phyloP scores from a whole-genome alignment of 306 rosid genomes.

The Pterocarpus santalinus region DNA sequence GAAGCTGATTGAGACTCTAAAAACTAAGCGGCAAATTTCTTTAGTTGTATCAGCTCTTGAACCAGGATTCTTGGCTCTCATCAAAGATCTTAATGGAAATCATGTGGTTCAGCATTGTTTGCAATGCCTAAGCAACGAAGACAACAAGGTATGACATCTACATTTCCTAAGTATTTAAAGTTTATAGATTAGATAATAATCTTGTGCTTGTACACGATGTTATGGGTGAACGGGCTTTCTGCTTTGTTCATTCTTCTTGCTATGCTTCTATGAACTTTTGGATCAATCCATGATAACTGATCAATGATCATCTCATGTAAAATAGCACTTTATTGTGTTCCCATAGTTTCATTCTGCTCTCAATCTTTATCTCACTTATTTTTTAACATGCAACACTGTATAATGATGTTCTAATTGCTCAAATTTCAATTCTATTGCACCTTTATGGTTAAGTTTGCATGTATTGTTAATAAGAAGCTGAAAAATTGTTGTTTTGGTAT shows the following conservation, averaged over 20 bases:
- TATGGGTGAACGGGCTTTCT: neutral
- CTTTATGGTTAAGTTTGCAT: neutral
- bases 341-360: neutral
- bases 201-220: neutral
- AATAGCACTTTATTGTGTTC: slow-evolving; percentile 3
- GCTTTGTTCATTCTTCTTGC: slow-evolving; percentile 2
- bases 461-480: neutral
- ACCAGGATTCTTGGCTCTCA: slow-evolving; percentile 71
- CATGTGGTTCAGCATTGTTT: slow-evolving; percentile 77
- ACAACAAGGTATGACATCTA: slow-evolving; percentile 58
- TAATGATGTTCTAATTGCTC: neutral
- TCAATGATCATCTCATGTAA: slow-evolving; percentile 6
- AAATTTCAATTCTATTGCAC: neutral
- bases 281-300: slow-evolving; percentile 25
- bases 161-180: neutral
- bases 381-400: neutral
- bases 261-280: neutral
- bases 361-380: neutral
- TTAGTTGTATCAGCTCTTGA: slow-evolving; percentile 66
- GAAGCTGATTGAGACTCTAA: slow-evolving; percentile 74
- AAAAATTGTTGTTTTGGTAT: neutral
- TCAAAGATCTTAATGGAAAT: slow-evolving; percentile 73
- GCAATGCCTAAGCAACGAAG: slow-evolving; percentile 60
- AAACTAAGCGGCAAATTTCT: slow-evolving; percentile 62
- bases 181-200: slow-evolving; percentile 22